phyloP scores from a whole-genome alignment of 768 basidiomycete species.

The Tylopilus vinaceipallidus region DNA sequence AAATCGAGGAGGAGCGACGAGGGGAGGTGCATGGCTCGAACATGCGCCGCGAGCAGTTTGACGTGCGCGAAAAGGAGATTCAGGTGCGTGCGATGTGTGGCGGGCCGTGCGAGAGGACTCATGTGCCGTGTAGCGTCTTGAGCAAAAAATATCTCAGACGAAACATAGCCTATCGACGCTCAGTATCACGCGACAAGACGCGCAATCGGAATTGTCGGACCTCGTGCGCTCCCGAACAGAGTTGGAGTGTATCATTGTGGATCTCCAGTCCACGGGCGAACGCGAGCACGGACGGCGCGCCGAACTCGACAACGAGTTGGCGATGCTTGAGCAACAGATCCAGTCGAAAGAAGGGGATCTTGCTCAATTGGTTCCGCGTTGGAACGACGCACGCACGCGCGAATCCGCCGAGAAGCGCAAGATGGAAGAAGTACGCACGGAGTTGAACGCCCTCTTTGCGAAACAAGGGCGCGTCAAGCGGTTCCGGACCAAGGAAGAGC shows the following conservation, averaged over 20 bases:
- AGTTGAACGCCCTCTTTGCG: conserved; percentile 71
- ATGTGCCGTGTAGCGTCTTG: conserved; percentile 55
- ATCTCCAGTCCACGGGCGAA: conserved; percentile 66
- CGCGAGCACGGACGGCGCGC: conserved; percentile 64
- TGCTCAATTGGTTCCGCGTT: conserved; percentile 64
- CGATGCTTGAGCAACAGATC: conserved; percentile 58
- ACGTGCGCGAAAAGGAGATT: conserved; percentile 79
- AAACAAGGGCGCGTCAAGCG: conserved; percentile 89
- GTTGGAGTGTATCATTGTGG: conserved; percentile 77
- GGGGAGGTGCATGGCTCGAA: conserved; percentile 85
- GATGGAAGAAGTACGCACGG: conserved; percentile 73
- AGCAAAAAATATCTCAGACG: conserved; percentile 65
- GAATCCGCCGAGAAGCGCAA: conserved; percentile 58
- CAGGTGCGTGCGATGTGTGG: conserved; percentile 51
- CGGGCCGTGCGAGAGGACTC: too few relatives aligned
- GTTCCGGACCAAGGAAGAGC: conserved; percentile 79
- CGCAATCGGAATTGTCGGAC: conserved; percentile 82
- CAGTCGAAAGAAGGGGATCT: conserved; percentile 59
- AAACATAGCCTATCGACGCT: conserved; percentile 73
- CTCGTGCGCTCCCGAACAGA: conserved; percentile 83
- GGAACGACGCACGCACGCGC: conserved; percentile 54
- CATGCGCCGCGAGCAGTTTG: conserved; percentile 76
- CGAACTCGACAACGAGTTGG: conserved; percentile 64
- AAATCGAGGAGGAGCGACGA: conserved; percentile 79
- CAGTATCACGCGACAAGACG: conserved; percentile 66